Percentiles rank a stretch among this genome's conserved stretches.
Evolutionary conservation across 345 rosid genomes (phyloP).

Genomic region (Litchi chinensis): DNA sequence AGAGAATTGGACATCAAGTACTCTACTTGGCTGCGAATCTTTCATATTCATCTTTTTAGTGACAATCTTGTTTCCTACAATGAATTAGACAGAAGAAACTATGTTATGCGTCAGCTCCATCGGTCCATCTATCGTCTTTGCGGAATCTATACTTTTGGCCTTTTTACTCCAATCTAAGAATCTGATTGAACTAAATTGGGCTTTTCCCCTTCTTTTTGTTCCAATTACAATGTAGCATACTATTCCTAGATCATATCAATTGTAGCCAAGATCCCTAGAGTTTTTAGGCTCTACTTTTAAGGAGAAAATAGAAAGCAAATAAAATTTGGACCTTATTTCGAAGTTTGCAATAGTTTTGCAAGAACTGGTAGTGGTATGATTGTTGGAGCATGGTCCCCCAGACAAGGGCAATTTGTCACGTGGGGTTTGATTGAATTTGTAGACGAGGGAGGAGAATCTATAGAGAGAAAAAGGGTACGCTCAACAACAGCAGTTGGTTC

Average conservation of each 20-base stretch:
- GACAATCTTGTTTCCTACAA: neutral
- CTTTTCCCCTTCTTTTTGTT: slow-evolving; percentile 10
- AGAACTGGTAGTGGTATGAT: neutral
- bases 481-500: neutral
- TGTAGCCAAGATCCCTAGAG: neutral
- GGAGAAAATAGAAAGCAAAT: neutral
- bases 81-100: slow-evolving; percentile 7
- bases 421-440: neutral
- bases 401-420: neutral
- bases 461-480: neutral
- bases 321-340: too few species aligned
- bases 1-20: neutral
- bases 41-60: neutral
- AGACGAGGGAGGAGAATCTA: slow-evolving; percentile 9
- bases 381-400: neutral
- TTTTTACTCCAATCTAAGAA: slow-evolving; percentile 10
- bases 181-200: slow-evolving; percentile 6
- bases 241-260: neutral
- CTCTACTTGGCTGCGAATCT: slow-evolving; percentile 4
- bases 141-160: slow-evolving; percentile 32
- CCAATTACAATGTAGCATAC: neutral
- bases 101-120: slow-evolving; percentile 9
- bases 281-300: neutral
- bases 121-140: slow-evolving; percentile 15
- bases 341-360: neutral